Evolutionary conservation across 164 flowering plant genomes (phyloP).

Genomic region (Pachysandra terminalis): DNA sequence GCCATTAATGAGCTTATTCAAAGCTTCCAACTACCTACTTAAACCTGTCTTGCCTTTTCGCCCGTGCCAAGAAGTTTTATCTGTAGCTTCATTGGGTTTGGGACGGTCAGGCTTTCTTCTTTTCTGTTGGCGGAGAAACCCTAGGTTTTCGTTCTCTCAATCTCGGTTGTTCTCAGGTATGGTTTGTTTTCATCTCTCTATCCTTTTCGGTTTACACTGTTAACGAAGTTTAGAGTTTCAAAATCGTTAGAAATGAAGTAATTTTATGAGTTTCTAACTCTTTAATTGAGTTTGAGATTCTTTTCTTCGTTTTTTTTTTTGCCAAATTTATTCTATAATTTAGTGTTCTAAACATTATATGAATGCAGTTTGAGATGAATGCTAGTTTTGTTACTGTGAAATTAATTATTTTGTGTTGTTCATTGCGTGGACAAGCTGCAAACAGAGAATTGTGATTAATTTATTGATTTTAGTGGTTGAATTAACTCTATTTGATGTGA

Average conservation of each 20-base stretch:
- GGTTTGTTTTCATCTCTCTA: background rate
- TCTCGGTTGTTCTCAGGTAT: conserved; percentile 15
- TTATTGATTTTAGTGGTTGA: too few species aligned
- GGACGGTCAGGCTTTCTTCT: background rate
- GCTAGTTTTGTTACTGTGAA: too few species aligned
- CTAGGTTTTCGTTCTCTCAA: background rate
- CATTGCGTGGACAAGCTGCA: too few species aligned
- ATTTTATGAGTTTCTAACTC: background rate
- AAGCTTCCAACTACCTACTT: conserved; percentile 18
- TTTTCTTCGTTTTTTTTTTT: too few species aligned
- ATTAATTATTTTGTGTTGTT: too few species aligned
- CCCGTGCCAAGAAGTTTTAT: background rate
- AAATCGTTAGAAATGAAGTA: background rate
- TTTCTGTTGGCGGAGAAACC: background rate
- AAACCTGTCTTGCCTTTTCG: background rate
- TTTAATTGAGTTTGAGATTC: too few species aligned
- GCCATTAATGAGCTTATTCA: conserved; percentile 27
- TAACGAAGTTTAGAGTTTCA: background rate
- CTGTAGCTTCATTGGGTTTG: background rate
- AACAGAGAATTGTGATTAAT: too few species aligned
- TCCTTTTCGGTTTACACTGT: background rate
- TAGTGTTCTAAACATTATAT: background rate
- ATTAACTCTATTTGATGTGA: too few species aligned
- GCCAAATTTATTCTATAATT: background rate
- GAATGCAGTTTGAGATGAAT: background rate